Evolutionary conservation across 2,329 filamentous ascomycete genomes (phyloP).

Genomic region (Paracoccidioides lutzii): DNA sequence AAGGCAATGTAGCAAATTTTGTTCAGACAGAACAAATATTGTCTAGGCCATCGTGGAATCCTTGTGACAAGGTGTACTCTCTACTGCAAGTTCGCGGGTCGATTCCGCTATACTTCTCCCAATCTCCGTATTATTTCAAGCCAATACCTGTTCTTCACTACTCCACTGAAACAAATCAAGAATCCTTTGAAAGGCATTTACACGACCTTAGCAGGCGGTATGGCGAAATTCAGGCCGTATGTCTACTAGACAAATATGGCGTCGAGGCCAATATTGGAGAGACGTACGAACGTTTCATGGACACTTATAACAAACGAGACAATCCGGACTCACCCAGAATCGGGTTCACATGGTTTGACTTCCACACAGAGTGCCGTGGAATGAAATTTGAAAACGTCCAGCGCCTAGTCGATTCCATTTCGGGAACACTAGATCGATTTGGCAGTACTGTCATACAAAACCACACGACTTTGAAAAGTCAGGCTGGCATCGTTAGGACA

Average conservation of each 20-base stretch:
- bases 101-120: conserved; percentile 89
- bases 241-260: conserved; percentile 78
- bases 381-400: conserved; percentile 98
- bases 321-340: conserved; percentile 41
- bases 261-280: conserved; percentile 68
- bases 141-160: conserved; percentile 73
- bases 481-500: conserved; percentile 71
- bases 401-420: conserved; percentile 58
- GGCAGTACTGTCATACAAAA: conserved; percentile 54
- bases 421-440: conserved; percentile 52
- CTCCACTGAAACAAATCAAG: conserved; percentile 62
- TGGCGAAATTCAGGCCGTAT: conserved; percentile 63
- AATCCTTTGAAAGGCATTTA: conserved; percentile 71
- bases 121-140: conserved; percentile 86
- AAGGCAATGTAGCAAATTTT: conserved; percentile 74
- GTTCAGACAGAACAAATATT: conserved; percentile 95
- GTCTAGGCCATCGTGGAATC: conserved; percentile 54
- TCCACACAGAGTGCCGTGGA: conserved; percentile 78
- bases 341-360: conserved; percentile 92
- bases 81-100: conserved; percentile 82
- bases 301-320: conserved; percentile 51
- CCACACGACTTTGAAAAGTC: conserved; percentile 34
- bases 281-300: conserved; percentile 57
- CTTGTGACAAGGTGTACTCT: conserved; percentile 54
- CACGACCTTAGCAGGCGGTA: conserved; percentile 55